phyloP scores from a whole-genome alignment of 768 basidiomycete species.

The Suillus discolor region DNA sequence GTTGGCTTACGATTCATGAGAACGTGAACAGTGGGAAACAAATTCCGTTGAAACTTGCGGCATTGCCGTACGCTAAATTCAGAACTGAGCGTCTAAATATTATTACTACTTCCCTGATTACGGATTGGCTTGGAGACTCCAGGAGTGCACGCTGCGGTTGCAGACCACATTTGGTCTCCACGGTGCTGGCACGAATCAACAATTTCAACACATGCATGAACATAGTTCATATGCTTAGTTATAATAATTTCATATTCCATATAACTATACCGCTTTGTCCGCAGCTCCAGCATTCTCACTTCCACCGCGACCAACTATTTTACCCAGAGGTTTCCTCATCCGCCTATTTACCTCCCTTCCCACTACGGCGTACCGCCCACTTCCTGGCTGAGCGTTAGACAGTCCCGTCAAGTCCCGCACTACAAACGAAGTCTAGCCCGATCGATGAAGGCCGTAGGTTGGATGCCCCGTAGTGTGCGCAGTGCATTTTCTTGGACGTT shows the following conservation, averaged over 20 bases:
- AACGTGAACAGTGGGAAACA: not conserved
- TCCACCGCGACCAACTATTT: not conserved
- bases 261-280: not conserved
- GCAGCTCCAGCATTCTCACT: not conserved
- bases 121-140: not conserved
- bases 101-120: not conserved
- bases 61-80: not conserved
- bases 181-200: not conserved
- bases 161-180: not conserved
- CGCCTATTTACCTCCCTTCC: not conserved
- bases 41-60: not conserved
- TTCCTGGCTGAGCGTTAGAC: not conserved
- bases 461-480: conserved; percentile 12
- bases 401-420: not conserved
- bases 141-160: not conserved
- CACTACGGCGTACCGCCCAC: not conserved
- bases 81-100: not conserved
- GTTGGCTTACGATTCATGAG: not conserved
- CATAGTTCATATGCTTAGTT: not conserved
- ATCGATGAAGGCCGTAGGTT: conserved; percentile 9
- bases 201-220: not conserved
- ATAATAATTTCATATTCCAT: not conserved
- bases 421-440: not conserved
- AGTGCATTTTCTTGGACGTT: conserved; percentile 6
- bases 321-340: not conserved